These are phyloP conservation scores for Fraxinus greggii DNA, from an alignment of 305 asterid species.

Conservation along the genomic window DNA sequence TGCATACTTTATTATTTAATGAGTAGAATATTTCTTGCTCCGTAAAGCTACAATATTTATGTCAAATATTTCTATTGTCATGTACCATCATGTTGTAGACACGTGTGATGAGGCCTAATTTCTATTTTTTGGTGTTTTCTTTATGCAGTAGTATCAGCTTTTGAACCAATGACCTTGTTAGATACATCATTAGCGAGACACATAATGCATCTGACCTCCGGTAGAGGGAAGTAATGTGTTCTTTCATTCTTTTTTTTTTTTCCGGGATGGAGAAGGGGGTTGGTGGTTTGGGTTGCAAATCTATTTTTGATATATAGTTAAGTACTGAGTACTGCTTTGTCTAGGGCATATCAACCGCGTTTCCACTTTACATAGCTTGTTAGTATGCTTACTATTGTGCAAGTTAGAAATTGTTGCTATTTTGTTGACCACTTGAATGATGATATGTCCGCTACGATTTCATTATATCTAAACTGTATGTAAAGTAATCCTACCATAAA, in stretches of 20 bases:
- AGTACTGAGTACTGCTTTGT: not conserved
- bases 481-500: conserved; percentile 1
- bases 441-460: not conserved
- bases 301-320: not conserved
- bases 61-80: not conserved
- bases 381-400: not conserved
- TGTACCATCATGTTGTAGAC: not conserved
- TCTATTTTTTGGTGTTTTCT: not conserved
- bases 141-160: not conserved
- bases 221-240: not conserved
- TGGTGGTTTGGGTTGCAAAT: not conserved
- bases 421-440: not conserved
- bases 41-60: not conserved
- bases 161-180: not conserved
- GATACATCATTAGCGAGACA: not conserved
- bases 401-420: not conserved
- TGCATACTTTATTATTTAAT: too few species aligned
- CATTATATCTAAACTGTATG: conserved; percentile 7
- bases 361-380: not conserved
- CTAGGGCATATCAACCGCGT: not conserved
- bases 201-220: conserved; percentile 2
- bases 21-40: not conserved
- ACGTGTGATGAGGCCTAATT: not conserved
- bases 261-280: not conserved
- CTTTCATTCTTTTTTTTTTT: too few species aligned